These are phyloP conservation scores for Penstemon davidsonii DNA, from an alignment of 257 asterid species.

Conservation along the genomic window DNA sequence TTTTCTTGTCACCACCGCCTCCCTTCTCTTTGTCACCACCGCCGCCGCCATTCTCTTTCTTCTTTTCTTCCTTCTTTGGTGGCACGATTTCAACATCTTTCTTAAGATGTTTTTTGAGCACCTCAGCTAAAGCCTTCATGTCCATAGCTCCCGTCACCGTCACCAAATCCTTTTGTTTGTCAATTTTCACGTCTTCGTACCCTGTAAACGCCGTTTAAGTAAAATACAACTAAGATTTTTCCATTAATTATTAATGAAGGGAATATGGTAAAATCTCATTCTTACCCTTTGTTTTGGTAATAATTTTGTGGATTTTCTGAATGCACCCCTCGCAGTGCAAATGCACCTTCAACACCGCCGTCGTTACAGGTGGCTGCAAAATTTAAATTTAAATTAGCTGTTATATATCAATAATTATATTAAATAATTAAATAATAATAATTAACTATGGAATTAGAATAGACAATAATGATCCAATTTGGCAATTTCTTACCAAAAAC, in stretches of 20 bases:
- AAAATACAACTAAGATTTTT: slow-evolving; percentile 1
- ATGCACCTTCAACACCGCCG: slow-evolving; percentile 60
- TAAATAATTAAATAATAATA: background rate
- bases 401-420: no score
- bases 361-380: slow-evolving; percentile 55
- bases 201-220: slow-evolving; percentile 39
- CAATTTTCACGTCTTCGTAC: slow-evolving; percentile 56
- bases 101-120: slow-evolving; percentile 60
- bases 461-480: background rate
- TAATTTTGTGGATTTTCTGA: slow-evolving; percentile 53
- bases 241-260: background rate
- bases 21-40: slow-evolving; percentile 28
- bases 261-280: background rate
- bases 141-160: slow-evolving; percentile 84
- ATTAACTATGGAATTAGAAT: background rate
- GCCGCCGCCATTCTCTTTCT: slow-evolving; percentile 38
- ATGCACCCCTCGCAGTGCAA: slow-evolving; percentile 88
- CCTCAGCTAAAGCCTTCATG: slow-evolving; percentile 61
- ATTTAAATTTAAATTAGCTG: background rate
- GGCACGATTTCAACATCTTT: slow-evolving; percentile 61
- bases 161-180: slow-evolving; percentile 60
- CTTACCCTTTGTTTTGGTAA: slow-evolving; percentile 64
- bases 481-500: no score
- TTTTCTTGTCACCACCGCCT: slow-evolving; percentile 25
- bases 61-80: slow-evolving; percentile 58